phyloP scores from a whole-genome alignment of 805 yeast genomes.

The Candida qinlingensis region DNA sequence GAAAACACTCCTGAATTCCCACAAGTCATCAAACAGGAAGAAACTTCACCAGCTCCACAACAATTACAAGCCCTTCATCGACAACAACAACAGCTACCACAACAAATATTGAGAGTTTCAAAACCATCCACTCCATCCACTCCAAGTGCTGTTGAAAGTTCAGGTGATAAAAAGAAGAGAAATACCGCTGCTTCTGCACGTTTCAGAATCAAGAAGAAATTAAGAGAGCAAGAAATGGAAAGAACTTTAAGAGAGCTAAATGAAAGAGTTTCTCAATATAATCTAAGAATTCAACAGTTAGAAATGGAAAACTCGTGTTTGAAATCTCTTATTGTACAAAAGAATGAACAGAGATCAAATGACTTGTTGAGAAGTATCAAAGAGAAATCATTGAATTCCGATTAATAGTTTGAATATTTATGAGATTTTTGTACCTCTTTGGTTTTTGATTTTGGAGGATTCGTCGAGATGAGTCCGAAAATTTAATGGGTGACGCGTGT shows the following conservation, averaged over 20 bases:
- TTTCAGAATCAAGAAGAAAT: constrained; percentile 56
- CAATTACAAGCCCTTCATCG: background rate
- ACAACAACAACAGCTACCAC: background rate
- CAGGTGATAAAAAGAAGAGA: constrained; percentile 42
- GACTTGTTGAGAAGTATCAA: constrained; percentile 34
- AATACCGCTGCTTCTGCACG: constrained; percentile 65
- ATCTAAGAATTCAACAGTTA: constrained; percentile 42
- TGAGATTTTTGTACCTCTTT: background rate
- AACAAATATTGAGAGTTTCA: background rate
- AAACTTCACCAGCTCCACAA: background rate
- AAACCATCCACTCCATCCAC: background rate
- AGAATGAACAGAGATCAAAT: constrained; percentile 38
- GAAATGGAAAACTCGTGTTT: constrained; percentile 60
- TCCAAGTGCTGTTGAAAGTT: background rate
- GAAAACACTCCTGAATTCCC: background rate
- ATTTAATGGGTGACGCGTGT: background rate
- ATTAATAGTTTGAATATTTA: background rate
- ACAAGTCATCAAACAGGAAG: background rate
- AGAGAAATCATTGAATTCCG: constrained; percentile 18
- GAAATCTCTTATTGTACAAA: constrained; percentile 47
- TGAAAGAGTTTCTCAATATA: constrained; percentile 40
- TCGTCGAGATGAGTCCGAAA: too few species aligned
- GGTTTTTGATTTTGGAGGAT: background rate
- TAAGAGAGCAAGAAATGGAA: constrained; percentile 56
- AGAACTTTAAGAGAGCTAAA: constrained; percentile 36